A percentile compares a stretch with the other conserved stretches of the same genome.
Conservation (phyloP, 2,329 filamentous ascomycete species). For the Emmonsia crescens region DNA sequence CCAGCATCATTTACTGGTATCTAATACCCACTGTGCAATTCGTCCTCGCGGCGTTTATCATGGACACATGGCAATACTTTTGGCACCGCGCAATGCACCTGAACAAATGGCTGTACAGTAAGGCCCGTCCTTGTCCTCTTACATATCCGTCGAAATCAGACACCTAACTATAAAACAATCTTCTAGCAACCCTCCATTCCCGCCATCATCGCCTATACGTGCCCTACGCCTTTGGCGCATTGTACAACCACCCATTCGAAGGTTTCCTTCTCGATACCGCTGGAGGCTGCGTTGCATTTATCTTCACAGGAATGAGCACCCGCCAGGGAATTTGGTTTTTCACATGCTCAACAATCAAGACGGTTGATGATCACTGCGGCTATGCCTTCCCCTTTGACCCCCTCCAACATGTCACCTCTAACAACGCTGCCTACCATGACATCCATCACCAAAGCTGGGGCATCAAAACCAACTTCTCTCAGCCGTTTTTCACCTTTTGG, state of each 20-base stretch:
- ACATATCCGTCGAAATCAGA: constrained; percentile 7
- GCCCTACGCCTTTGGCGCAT: constrained; percentile 89
- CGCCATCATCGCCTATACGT: constrained; percentile 95
- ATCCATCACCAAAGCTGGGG: constrained; percentile 99
- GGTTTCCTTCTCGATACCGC: constrained; percentile 88
- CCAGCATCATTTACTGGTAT: constrained; percentile 69
- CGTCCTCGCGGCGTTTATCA: constrained; percentile 57
- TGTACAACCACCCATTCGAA: constrained; percentile 94
- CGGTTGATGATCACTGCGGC: constrained; percentile 93
- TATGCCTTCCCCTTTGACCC: constrained; percentile 95
- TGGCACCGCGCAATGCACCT: constrained; percentile 92
- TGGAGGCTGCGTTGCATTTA: constrained; percentile 74
- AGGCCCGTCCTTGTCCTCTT: constrained; percentile 28
- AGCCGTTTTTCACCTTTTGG: constrained; percentile 78
- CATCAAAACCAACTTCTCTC: constrained; percentile 58
- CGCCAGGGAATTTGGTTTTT: constrained; percentile 87
- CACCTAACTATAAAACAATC: background rate
- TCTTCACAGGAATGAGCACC: constrained; percentile 68
- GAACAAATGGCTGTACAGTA: constrained; percentile 95
- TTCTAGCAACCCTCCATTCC: constrained; percentile 72
- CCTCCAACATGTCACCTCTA: constrained; percentile 79
- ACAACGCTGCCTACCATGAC: constrained; percentile 94
- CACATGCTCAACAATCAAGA: constrained; percentile 81
- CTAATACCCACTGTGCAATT: constrained; percentile 70
- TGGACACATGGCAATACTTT: constrained; percentile 99